phyloP scores from a whole-genome alignment of 345 rosid species.

The Boechera retrofracta region DNA sequence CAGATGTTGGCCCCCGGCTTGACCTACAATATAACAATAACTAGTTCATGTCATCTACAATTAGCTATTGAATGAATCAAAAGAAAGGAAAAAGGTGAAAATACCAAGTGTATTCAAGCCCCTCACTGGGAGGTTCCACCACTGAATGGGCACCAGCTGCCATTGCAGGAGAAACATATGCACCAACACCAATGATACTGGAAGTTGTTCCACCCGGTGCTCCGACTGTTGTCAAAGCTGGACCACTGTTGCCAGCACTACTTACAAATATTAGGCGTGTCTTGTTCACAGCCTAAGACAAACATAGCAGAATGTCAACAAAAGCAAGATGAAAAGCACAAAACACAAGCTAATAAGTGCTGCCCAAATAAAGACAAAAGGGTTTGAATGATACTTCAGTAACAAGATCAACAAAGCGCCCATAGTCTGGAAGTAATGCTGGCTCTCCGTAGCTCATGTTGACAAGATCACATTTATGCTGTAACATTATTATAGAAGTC shows the following conservation, averaged over 20 bases:
- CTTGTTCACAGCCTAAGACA: conserved; percentile 82
- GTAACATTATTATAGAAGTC: conserved; percentile 41
- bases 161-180: conserved; percentile 98
- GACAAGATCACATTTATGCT: conserved; percentile 98
- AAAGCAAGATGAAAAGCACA: conserved; percentile 35
- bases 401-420: conserved; percentile 95
- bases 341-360: conserved; percentile 20
- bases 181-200: conserved; percentile 96
- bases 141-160: conserved; percentile 94
- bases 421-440: conserved; percentile 87
- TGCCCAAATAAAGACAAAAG: conserved; percentile 28
- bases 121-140: conserved; percentile 93
- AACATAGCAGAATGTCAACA: conserved; percentile 38
- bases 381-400: conserved; percentile 67
- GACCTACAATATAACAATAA: conserved; percentile 68
- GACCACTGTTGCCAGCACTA: conserved; percentile 99
- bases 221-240: conserved; percentile 94
- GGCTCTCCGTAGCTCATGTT: conserved; percentile 98
- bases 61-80: conserved; percentile 27
- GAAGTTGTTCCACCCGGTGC: conserved; percentile 99
- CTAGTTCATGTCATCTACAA: conserved; percentile 34
- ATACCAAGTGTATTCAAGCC: conserved; percentile 96
- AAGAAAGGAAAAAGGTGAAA: conserved; percentile 35
- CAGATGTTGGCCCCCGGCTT: conserved; percentile 96
- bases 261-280: conserved; percentile 87